Evolutionary conservation across 257 asterid genomes (phyloP).

Genomic region (Voacanga thouarsii): DNA sequence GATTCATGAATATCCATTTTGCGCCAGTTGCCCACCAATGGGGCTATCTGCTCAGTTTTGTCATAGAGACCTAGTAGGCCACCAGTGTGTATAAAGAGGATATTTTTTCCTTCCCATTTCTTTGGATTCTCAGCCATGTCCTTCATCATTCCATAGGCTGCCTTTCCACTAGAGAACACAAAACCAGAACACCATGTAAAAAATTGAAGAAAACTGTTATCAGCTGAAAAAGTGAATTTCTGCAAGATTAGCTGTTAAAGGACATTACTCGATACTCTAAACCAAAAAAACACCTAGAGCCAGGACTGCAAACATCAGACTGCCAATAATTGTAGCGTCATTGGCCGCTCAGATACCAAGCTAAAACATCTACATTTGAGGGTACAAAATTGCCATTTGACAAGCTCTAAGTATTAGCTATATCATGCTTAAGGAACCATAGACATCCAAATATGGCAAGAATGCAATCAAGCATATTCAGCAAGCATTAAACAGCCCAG

Average conservation of each 20-base stretch:
- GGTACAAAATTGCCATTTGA: neutral
- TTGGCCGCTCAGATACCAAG: neutral
- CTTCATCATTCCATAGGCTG: slow-evolving; percentile 73
- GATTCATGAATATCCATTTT: slow-evolving; percentile 67
- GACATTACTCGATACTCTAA: neutral
- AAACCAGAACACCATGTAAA: neutral
- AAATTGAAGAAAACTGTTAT: neutral
- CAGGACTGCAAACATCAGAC: neutral
- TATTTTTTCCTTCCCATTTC: slow-evolving; percentile 85
- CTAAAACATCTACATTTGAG: neutral
- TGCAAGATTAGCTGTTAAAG: neutral
- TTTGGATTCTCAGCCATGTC: slow-evolving; percentile 71
- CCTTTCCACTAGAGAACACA: slow-evolving; percentile 65
- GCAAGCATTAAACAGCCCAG: no score
- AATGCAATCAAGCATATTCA: no score
- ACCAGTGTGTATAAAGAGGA: slow-evolving; percentile 91
- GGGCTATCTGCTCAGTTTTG: slow-evolving; percentile 64
- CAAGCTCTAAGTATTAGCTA: neutral
- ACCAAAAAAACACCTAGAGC: neutral
- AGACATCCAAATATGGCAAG: no score
- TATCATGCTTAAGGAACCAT: no score
- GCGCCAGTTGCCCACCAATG: slow-evolving; percentile 68
- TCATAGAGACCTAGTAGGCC: slow-evolving; percentile 81
- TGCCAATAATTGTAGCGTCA: neutral
- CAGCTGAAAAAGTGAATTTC: neutral